Conservation (phyloP, 1,139 yeast species). For the Arxiozyma heterogenica region DNA sequence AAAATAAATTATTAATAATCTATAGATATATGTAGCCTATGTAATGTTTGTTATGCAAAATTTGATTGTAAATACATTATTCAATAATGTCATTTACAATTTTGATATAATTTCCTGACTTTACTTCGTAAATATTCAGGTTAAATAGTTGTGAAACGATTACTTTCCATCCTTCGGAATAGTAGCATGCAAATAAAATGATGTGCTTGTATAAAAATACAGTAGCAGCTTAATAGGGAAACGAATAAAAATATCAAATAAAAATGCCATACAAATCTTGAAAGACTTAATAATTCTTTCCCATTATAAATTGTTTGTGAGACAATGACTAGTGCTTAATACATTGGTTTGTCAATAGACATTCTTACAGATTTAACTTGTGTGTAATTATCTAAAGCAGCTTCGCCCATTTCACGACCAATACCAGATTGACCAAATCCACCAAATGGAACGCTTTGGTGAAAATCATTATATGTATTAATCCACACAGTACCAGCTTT, state of each 20-base stretch:
- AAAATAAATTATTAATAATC: background rate
- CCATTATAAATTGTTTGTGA: too few species aligned
- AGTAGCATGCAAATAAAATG: background rate
- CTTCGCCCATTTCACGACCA: constrained; percentile 67
- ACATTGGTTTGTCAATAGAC: constrained; percentile 16
- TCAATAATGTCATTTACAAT: constrained; percentile 14
- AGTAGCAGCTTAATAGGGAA: too few species aligned
- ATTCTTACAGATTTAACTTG: constrained; percentile 50
- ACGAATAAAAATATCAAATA: background rate
- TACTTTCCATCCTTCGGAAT: constrained; percentile 1
- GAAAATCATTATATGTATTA: constrained; percentile 56
- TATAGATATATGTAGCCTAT: background rate
- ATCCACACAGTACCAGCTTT: constrained; percentile 61
- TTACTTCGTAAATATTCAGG: constrained; percentile 16
- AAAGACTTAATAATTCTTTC: background rate
- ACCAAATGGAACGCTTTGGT: constrained; percentile 46
- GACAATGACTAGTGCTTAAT: background rate
- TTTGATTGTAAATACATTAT: constrained; percentile 13
- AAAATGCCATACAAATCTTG: background rate
- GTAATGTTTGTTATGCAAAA: constrained; percentile 3
- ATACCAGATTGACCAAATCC: constrained; percentile 62
- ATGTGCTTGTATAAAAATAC: background rate
- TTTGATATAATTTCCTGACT: constrained; percentile 9
- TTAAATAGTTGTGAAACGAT: constrained; percentile 1
- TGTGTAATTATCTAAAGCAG: constrained; percentile 57